Percentiles rank a stretch among this genome's conserved stretches.
Evolutionary conservation across 768 basidiomycete genomes (phyloP).

Genomic region (Lyophyllum semitale): DNA sequence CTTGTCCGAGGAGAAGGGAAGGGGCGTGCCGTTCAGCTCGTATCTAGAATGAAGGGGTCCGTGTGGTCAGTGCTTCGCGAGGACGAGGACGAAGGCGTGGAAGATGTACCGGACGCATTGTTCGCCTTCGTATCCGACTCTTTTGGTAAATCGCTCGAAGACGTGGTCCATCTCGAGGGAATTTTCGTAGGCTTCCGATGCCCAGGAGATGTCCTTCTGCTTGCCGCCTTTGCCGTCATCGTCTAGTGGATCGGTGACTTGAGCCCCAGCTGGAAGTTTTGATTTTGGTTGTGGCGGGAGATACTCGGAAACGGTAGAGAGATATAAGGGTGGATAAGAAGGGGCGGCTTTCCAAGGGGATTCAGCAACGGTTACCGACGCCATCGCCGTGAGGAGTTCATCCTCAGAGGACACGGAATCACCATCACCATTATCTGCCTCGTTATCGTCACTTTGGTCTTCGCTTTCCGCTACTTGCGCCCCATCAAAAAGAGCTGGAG

Average conservation of each 20-base stretch:
- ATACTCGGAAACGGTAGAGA: conserved; percentile 77
- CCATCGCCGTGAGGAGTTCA: conserved; percentile 59
- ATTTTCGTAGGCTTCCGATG: conserved; percentile 79
- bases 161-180: conserved; percentile 78
- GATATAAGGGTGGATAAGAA: conserved; percentile 66
- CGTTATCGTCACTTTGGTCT: conserved; percentile 35
- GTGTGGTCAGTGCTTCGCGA: background rate
- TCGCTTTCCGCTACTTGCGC: conserved; percentile 15
- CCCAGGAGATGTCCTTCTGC: conserved; percentile 58
- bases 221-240: conserved; percentile 44
- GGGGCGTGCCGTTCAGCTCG: conserved; percentile 80
- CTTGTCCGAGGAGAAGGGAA: conserved; percentile 82
- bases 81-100: no score
- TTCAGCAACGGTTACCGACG: conserved; percentile 52
- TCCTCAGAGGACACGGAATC: conserved; percentile 41
- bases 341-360: conserved; percentile 72
- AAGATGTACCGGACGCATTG: conserved; percentile 83
- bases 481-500: conserved; percentile 12
- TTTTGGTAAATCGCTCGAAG: conserved; percentile 81
- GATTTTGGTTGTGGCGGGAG: conserved; percentile 57
- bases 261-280: conserved; percentile 44
- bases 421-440: conserved; percentile 20
- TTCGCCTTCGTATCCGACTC: conserved; percentile 68
- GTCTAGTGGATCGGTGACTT: conserved; percentile 40
- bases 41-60: conserved; percentile 56